Conservation (phyloP, 768 basidiomycete species). For the Trametes elegans region DNA sequence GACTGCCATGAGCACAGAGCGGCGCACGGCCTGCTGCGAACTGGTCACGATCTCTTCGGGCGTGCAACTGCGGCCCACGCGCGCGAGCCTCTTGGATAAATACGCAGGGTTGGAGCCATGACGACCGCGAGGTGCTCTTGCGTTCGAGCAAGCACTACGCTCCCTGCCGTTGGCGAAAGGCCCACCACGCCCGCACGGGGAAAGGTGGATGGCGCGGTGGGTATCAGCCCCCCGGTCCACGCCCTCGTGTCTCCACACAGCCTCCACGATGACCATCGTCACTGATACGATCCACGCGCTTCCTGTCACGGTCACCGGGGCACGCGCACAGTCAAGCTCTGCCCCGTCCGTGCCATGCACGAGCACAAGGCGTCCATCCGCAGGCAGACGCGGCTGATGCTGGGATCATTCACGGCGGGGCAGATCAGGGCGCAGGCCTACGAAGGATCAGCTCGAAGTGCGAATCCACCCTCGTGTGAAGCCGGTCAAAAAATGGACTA, state of each 20-base stretch:
- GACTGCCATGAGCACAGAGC: slow-evolving; percentile 7
- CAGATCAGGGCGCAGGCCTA: slow-evolving; percentile 2
- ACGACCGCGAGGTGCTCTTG: not conserved
- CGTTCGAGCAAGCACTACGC: too few relatives aligned
- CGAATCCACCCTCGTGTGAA: slow-evolving; percentile 2
- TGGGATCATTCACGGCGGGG: slow-evolving; percentile 1
- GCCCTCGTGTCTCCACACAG: slow-evolving; percentile 10
- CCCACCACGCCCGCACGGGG: too few relatives aligned
- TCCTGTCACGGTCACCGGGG: not conserved
- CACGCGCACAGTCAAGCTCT: not conserved
- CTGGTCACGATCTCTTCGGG: too few relatives aligned
- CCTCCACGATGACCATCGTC: slow-evolving; percentile 1
- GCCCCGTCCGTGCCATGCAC: not conserved
- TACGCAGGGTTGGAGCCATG: not conserved
- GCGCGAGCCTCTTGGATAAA: not conserved
- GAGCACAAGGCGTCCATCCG: not conserved
- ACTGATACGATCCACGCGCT: slow-evolving; percentile 6
- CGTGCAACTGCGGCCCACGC: not conserved
- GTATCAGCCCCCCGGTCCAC: not conserved
- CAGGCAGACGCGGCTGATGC: not conserved
- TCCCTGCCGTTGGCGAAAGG: too few relatives aligned
- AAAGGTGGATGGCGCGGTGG: not conserved
- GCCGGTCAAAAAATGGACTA: not conserved
- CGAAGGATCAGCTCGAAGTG: slow-evolving; percentile 9
- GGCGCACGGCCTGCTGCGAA: not conserved